Conservation (phyloP, 108 stramenopile species). For the Aureococcus anophagefferens region DNA sequence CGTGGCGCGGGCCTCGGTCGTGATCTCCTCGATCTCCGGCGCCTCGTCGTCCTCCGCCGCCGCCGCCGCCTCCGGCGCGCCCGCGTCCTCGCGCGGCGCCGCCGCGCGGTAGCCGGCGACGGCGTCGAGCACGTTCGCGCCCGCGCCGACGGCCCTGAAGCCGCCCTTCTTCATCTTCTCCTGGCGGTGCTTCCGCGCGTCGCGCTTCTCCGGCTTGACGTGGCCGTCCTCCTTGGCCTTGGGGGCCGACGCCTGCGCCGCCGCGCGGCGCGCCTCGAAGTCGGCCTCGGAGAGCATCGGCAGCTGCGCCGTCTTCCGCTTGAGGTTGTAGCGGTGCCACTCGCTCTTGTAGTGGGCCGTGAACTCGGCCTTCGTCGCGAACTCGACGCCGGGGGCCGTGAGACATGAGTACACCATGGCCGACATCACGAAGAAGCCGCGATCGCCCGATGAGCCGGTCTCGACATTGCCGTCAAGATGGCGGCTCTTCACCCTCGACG, state of each 20-base stretch:
- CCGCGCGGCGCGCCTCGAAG: conserved; percentile 62
- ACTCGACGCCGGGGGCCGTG: background rate
- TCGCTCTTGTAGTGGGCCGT: conserved; percentile 62
- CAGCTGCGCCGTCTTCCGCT: conserved; percentile 73
- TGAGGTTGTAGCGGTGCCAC: conserved; percentile 95
- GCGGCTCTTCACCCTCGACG: too few species aligned
- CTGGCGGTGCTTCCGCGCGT: too few species aligned
- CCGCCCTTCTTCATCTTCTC: too few species aligned
- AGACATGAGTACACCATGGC: background rate
- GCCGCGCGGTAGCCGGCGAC: conserved; percentile 6
- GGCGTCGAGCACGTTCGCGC: too few species aligned
- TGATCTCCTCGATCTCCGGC: conserved; percentile 57
- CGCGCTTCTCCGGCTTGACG: conserved; percentile 1
- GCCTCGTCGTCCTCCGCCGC: conserved; percentile 44
- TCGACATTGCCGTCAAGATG: too few species aligned
- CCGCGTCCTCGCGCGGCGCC: conserved; percentile 10
- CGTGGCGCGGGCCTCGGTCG: conserved; percentile 7
- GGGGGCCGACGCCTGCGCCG: conserved; percentile 58
- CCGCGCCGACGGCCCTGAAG: too few species aligned
- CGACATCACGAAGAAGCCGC: too few species aligned
- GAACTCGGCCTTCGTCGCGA: background rate
- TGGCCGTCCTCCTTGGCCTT: conserved; percentile 13
- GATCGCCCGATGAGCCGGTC: too few species aligned
- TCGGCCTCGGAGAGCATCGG: conserved; percentile 55
- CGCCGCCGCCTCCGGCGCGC: conserved; percentile 14